These are phyloP conservation scores for Pseudogymnoascus sp. DNA, from an alignment of 2,329 filamentous ascomycete genomes.

Conservation along the genomic window DNA sequence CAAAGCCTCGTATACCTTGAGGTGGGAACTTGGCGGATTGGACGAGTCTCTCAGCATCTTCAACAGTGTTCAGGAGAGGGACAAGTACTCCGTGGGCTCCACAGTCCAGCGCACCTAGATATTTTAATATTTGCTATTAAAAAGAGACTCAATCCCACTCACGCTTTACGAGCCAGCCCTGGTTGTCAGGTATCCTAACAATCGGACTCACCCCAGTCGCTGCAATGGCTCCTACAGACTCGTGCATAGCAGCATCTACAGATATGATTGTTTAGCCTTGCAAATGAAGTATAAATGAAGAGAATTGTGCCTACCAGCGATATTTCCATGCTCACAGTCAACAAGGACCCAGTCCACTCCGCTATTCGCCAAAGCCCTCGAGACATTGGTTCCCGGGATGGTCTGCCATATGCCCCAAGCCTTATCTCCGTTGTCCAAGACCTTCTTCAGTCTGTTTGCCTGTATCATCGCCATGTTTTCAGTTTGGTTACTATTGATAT, in stretches of 20 bases:
- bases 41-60: slow-evolving; percentile 44
- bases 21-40: slow-evolving; percentile 48
- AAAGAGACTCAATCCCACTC: slow-evolving; percentile 23
- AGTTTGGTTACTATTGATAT: neutral
- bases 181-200: slow-evolving; percentile 49
- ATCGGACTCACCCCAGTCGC: slow-evolving; percentile 46
- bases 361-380: slow-evolving; percentile 49
- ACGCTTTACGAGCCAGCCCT: slow-evolving; percentile 50
- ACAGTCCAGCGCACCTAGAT: slow-evolving; percentile 45
- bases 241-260: slow-evolving; percentile 47
- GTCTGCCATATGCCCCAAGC: slow-evolving; percentile 55
- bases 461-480: slow-evolving; percentile 30
- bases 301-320: slow-evolving; percentile 35
- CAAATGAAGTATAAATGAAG: neutral
- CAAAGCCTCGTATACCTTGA: slow-evolving; percentile 44
- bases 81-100: slow-evolving; percentile 50
- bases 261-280: slow-evolving; percentile 6
- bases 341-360: slow-evolving; percentile 61
- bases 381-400: slow-evolving; percentile 51
- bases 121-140: slow-evolving; percentile 16
- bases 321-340: slow-evolving; percentile 50
- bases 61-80: slow-evolving; percentile 45
- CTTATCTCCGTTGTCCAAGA: slow-evolving; percentile 38
- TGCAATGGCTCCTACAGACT: slow-evolving; percentile 48
- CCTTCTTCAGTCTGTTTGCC: slow-evolving; percentile 41